phyloP scores from a whole-genome alignment of 2,329 filamentous ascomycete species.

The Aspergillus fumigatiaffinis region DNA sequence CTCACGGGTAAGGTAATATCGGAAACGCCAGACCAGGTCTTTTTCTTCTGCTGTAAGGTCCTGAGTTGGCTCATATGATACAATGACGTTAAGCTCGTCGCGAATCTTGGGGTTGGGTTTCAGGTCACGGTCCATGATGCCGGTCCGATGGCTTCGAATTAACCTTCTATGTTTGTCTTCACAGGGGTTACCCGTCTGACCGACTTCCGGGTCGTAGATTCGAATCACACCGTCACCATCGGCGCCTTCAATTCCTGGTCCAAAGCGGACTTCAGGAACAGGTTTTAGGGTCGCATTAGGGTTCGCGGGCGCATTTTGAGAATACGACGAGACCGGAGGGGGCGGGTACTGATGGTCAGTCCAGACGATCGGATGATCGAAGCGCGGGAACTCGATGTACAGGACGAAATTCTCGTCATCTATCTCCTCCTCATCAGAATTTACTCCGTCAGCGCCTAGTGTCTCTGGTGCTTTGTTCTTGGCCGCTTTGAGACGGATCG shows the following conservation, averaged over 20 bases:
- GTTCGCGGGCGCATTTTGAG: constrained; percentile 60
- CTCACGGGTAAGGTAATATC: constrained; percentile 88
- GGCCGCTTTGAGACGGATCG: constrained; percentile 32
- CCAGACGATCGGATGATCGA: constrained; percentile 94
- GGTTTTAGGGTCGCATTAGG: constrained; percentile 71
- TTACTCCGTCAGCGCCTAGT: constrained; percentile 40
- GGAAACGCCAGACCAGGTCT: constrained; percentile 95
- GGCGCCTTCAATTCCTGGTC: constrained; percentile 77
- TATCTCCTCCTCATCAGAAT: constrained; percentile 35
- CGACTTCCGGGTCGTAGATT: constrained; percentile 92
- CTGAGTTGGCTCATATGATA: constrained; percentile 90
- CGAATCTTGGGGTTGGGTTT: constrained; percentile 95
- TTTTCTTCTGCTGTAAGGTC: constrained; percentile 85
- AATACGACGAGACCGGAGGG: constrained; percentile 73
- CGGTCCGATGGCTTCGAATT: constrained; percentile 86
- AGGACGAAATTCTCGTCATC: constrained; percentile 71
- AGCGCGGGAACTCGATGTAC: constrained; percentile 86
- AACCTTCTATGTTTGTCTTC: constrained; percentile 92
- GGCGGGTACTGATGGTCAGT: constrained; percentile 88
- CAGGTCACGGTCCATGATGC: constrained; percentile 89
- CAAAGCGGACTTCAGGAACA: constrained; percentile 82
- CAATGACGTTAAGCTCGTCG: constrained; percentile 86
- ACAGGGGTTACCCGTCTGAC: constrained; percentile 83
- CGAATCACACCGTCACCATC: constrained; percentile 61
- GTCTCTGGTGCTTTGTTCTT: constrained; percentile 25